These are phyloP conservation scores for Diplodia mutila DNA, from an alignment of 2,329 filamentous ascomycete species.

Conservation along the genomic window DNA sequence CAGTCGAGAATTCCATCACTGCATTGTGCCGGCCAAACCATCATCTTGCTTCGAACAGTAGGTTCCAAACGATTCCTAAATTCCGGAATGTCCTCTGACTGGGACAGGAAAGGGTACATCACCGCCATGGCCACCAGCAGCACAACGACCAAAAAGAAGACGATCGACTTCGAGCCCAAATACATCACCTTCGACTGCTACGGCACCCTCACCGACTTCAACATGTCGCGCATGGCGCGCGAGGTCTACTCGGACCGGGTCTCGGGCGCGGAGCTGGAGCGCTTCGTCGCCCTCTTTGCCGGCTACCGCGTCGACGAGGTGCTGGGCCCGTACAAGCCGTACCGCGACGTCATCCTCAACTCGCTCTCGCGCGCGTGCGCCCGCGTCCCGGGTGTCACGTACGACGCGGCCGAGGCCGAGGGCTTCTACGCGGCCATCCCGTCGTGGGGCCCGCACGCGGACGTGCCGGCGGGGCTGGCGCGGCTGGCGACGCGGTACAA, in stretches of 20 bases:
- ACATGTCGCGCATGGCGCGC: slow-evolving; percentile 25
- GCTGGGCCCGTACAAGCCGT: slow-evolving; percentile 24
- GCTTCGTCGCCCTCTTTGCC: slow-evolving; percentile 22
- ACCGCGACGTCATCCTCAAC: slow-evolving; percentile 24
- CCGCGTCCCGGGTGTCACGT: neutral
- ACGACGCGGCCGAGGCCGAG: slow-evolving; percentile 4
- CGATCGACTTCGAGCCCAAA: slow-evolving; percentile 23
- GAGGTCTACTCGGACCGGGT: slow-evolving; percentile 11
- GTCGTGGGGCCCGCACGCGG: slow-evolving; percentile 23
- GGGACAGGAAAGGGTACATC: too few relatives aligned
- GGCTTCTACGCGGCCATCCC: slow-evolving; percentile 21
- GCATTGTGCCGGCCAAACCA: too few relatives aligned
- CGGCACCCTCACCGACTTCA: slow-evolving; percentile 26
- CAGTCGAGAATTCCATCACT: too few relatives aligned
- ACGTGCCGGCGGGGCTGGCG: slow-evolving; percentile 12
- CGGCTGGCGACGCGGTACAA: slow-evolving; percentile 22
- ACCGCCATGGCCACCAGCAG: neutral
- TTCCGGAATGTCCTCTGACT: too few relatives aligned
- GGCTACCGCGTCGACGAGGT: slow-evolving; percentile 25
- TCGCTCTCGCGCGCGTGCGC: slow-evolving; percentile 15
- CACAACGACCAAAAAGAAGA: neutral
- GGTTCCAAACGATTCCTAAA: too few relatives aligned
- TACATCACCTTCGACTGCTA: slow-evolving; percentile 27
- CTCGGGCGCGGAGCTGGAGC: slow-evolving; percentile 3
- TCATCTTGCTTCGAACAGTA: too few relatives aligned